These are phyloP conservation scores for Noccaea caerulescens DNA, from an alignment of 345 rosid species.

Conservation along the genomic window DNA sequence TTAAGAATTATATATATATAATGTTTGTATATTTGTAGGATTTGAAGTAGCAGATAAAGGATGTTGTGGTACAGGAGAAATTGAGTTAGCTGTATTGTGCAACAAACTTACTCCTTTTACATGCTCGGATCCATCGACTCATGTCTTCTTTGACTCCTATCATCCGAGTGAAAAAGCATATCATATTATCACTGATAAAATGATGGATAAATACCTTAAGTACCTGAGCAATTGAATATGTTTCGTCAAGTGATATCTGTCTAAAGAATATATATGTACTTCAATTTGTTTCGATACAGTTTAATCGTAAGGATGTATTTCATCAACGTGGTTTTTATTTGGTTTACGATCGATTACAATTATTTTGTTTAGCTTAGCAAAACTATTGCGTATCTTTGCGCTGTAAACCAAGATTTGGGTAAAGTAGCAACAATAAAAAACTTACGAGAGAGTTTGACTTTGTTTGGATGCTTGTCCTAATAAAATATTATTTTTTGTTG, in stretches of 20 bases:
- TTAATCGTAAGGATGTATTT: background rate
- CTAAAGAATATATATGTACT: background rate
- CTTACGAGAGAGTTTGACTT: conserved; percentile 5
- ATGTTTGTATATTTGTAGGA: conserved; percentile 23
- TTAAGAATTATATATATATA: background rate
- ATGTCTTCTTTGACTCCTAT: conserved; percentile 40
- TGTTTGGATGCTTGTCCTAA: background rate
- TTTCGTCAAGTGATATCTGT: background rate
- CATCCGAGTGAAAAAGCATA: conserved; percentile 38
- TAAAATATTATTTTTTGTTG: background rate
- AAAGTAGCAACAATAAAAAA: background rate
- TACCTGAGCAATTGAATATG: conserved; percentile 23
- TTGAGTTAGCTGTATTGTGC: conserved; percentile 26
- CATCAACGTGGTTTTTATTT: background rate
- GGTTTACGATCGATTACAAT: background rate
- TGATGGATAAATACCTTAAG: conserved; percentile 22
- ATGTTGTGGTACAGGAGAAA: conserved; percentile 35
- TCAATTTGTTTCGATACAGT: background rate
- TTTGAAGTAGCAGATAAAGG: conserved; percentile 44
- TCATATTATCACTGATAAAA: conserved; percentile 30
- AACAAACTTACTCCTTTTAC: conserved; percentile 36
- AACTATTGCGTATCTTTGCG: conserved; percentile 6
- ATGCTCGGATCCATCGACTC: conserved; percentile 41
- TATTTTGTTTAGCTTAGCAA: background rate
- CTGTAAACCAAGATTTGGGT: conserved; percentile 5